Base-by-base conservation (phyloP, 1,284 basidiomycete species). In the Ceratobasidium theobromae region DNA sequence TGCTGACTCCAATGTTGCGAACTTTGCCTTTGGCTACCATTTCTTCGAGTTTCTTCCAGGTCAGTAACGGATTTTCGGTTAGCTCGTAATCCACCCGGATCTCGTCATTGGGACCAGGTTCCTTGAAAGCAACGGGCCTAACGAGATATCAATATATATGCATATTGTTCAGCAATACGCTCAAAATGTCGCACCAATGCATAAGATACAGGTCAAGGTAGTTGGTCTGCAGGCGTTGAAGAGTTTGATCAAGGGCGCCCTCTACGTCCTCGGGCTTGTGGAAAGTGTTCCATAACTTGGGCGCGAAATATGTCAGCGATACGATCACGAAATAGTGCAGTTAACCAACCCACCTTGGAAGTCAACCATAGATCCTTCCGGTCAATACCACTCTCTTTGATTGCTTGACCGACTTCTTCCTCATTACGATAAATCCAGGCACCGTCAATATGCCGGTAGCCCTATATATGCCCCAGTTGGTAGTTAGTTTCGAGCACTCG, bases 81-180 rank as follows among this genome's bases (percentile, higher is more conserved):
- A 93, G 82, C 5, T 80, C 79, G 66, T 79, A 76, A 67, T 93
- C 85, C 49, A 87, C 70, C 71, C 78, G 72, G 54, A 77, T 75
- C 68, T 77, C 77, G 60, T 81, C 83, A 43, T 79, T 70, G 28
- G 66, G 45, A 53, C 57, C 51, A 45, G 65, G 58, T 66, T 82
- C 83, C 72, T 88, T 86, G 73, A 89, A 81, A 3, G 89, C 89
- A 9, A 89, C 76, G 0, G 87, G 86, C 86, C 86, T 86, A 65
- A 8, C 23, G 4, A 65, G 79, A 78, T 54, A 11, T 76, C 70
- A 70, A 75, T 75, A 69, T 75, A 72, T 6, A 38, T 6, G 6
- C 43, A 6, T 8, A 68, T 77, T 74, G 46, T 77, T 77, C 54
- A 72, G 67, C 68, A 76, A 74, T 53, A 77, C 25, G 16, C n/a